These are phyloP conservation scores for Penicillium sp. DNA, from an alignment of 2,329 filamentous ascomycete species.

Conservation along the genomic window DNA sequence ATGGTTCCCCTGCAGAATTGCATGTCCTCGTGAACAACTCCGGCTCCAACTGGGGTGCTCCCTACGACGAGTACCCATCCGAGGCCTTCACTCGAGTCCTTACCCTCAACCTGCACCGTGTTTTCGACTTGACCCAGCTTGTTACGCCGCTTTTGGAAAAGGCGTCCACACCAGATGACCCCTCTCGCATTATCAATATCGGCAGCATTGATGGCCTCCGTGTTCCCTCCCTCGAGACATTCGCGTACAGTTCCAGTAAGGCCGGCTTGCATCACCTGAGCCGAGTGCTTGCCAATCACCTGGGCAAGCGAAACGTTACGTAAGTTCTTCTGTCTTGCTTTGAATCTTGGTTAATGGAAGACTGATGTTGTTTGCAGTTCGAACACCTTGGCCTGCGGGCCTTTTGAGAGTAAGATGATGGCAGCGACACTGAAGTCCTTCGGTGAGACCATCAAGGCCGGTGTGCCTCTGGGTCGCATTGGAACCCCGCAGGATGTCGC, in stretches of 20 bases:
- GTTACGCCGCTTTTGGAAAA: conserved; percentile 52
- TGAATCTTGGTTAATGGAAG: background rate
- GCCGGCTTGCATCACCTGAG: conserved; percentile 56
- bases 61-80: conserved; percentile 60
- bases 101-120: conserved; percentile 56
- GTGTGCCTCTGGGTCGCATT: conserved; percentile 68
- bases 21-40: conserved; percentile 56
- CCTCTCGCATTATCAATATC: conserved; percentile 55
- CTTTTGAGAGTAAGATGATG: conserved; percentile 59
- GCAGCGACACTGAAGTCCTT: conserved; percentile 54
- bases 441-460: conserved; percentile 50
- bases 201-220: conserved; percentile 57
- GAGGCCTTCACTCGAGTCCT: conserved; percentile 60
- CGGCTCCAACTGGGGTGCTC: conserved; percentile 57
- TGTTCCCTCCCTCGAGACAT: conserved; percentile 54
- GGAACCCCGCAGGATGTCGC: conserved; percentile 69
- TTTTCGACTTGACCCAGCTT: conserved; percentile 52
- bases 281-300: conserved; percentile 52
- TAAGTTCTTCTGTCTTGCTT: conserved; percentile 36
- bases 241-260: conserved; percentile 56
- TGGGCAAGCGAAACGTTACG: conserved; percentile 56
- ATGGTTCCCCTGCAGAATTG: conserved; percentile 36
- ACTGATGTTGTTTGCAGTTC: conserved; percentile 45
- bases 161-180: conserved; percentile 45
- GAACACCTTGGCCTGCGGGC: conserved; percentile 72